Percentiles rank a stretch among this genome's conserved stretches.
Conservation (phyloP, 768 basidiomycete species). For the Astraeus odoratus region DNA sequence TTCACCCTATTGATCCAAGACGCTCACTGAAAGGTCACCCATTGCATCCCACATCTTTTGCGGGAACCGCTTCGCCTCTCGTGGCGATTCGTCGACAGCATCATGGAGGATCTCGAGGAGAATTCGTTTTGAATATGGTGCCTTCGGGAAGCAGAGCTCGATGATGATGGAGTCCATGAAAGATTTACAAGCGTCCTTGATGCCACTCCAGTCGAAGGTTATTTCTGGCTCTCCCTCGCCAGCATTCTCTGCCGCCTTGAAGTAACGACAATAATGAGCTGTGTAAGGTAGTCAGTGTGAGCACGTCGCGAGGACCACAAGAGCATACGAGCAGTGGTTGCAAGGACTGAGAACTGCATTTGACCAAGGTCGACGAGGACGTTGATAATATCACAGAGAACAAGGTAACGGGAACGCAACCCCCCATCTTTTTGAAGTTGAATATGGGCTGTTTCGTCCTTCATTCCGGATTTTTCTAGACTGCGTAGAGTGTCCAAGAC, state of each 20-base stretch:
- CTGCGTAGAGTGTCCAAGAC: slow-evolving; percentile 52
- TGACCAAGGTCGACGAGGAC: slow-evolving; percentile 56
- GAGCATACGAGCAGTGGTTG: slow-evolving; percentile 60
- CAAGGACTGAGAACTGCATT: slow-evolving; percentile 58
- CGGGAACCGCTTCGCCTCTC: slow-evolving; percentile 68
- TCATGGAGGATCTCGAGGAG: slow-evolving; percentile 64
- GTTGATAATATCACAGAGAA: slow-evolving; percentile 56
- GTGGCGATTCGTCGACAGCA: slow-evolving; percentile 65
- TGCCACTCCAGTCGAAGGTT: slow-evolving; percentile 57
- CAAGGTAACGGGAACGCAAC: slow-evolving; percentile 55
- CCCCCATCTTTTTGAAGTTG: slow-evolving; percentile 46
- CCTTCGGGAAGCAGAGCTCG: slow-evolving; percentile 71
- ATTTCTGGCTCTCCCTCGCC: slow-evolving; percentile 44
- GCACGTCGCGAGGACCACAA: neutral
- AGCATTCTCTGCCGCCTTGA: slow-evolving; percentile 40
- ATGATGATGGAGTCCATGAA: slow-evolving; percentile 81
- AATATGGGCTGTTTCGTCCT: slow-evolving; percentile 43
- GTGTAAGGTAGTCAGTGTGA: slow-evolving; percentile 5
- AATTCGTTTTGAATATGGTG: slow-evolving; percentile 58
- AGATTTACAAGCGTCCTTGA: slow-evolving; percentile 62
- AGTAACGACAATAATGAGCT: slow-evolving; percentile 72
- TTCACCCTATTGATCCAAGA: neutral
- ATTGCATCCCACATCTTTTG: slow-evolving; percentile 77
- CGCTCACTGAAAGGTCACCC: slow-evolving; percentile 68
- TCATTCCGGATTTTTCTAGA: slow-evolving; percentile 47